Evolutionary conservation across 208 protist species (phyloP).

Genomic region (Acanthamoeba pearcei): DNA sequence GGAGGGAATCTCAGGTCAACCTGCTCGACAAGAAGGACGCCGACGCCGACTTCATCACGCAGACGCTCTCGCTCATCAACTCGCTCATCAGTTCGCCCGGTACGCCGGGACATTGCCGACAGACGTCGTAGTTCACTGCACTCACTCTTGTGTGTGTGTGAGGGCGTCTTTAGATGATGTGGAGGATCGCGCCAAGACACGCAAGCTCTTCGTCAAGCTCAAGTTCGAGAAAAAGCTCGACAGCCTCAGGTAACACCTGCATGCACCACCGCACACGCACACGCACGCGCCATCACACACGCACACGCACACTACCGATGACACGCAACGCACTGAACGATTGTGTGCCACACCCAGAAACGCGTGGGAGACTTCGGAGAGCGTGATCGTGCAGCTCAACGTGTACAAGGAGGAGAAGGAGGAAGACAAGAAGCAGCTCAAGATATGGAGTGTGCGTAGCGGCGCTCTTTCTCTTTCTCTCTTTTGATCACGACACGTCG

Average conservation of each 20-base stretch:
- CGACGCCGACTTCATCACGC: constrained; percentile 7
- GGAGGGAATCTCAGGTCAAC: background rate
- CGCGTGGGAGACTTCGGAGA: constrained; percentile 20
- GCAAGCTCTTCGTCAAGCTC: constrained; percentile 4
- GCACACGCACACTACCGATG: too few species aligned
- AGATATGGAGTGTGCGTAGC: background rate
- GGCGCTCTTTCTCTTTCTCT: background rate
- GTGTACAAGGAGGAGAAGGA: constrained; percentile 58
- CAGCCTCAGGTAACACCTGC: background rate
- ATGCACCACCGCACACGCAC: background rate
- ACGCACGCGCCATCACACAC: background rate
- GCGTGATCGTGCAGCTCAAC: constrained; percentile 6
- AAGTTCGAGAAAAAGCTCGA: constrained; percentile 45
- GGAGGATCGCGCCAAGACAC: background rate
- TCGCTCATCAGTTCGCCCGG: constrained; percentile 38
- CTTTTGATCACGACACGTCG: background rate
- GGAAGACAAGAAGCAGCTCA: constrained; percentile 34
- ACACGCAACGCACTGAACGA: too few species aligned
- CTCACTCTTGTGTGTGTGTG: too few species aligned
- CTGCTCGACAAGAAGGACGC: background rate
- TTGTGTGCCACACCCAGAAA: too few species aligned
- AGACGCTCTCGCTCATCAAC: constrained; percentile 54
- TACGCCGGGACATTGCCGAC: background rate
- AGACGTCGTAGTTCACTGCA: too few species aligned
- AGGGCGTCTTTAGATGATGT: background rate